Percentiles rank a stretch among this genome's conserved stretches.
Conservation (phyloP, 768 basidiomycete genomes). For the Polyporus arcularius region DNA sequence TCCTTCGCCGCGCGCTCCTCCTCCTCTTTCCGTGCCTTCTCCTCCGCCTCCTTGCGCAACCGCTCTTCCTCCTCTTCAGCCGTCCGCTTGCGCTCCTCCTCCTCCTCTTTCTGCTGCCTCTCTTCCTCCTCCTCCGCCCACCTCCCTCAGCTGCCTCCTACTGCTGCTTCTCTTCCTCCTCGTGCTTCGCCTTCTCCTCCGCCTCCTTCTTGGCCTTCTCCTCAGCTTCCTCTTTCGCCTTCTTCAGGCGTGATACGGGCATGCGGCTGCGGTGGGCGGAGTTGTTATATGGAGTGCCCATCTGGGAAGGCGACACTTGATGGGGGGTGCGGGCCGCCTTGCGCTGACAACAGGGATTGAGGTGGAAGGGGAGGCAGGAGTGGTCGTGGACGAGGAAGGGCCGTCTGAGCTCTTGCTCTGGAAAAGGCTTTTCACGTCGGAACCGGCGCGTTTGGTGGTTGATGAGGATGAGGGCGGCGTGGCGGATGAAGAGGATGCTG, state of each 20-base stretch:
- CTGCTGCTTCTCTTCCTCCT: slow-evolving; percentile 40
- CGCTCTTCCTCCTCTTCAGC: slow-evolving; percentile 41
- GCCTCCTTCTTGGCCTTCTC: slow-evolving; percentile 54
- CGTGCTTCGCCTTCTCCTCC: slow-evolving; percentile 35
- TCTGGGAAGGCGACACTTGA: slow-evolving; percentile 40
- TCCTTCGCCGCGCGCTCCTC: slow-evolving; percentile 36
- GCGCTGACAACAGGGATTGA: slow-evolving; percentile 39
- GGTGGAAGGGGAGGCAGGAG: slow-evolving; percentile 61
- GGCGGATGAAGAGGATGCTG: slow-evolving; percentile 25
- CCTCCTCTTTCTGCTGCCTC: slow-evolving; percentile 30
- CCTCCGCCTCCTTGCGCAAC: slow-evolving; percentile 29
- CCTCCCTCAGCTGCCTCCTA: slow-evolving; percentile 44
- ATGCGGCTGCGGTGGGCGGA: too few species aligned
- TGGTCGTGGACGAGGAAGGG: slow-evolving; percentile 25
- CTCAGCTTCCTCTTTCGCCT: slow-evolving; percentile 38
- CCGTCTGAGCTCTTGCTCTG: slow-evolving; percentile 42
- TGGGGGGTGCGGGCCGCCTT: slow-evolving; percentile 28
- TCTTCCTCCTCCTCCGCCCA: slow-evolving; percentile 48
- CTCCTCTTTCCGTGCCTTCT: slow-evolving; percentile 36
- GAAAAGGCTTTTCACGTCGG: slow-evolving; percentile 64
- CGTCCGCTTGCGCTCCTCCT: slow-evolving; percentile 42
- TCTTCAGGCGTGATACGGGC: too few species aligned
- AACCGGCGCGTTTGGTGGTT: slow-evolving; percentile 34
- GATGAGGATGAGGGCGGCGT: slow-evolving; percentile 34
- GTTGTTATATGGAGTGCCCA: too few species aligned